Percentiles rank a stretch among this genome's conserved stretches.
These are phyloP conservation scores for Salinomyces thailandicus DNA, from an alignment of 2,329 filamentous ascomycete species.

Conservation along the genomic window DNA sequence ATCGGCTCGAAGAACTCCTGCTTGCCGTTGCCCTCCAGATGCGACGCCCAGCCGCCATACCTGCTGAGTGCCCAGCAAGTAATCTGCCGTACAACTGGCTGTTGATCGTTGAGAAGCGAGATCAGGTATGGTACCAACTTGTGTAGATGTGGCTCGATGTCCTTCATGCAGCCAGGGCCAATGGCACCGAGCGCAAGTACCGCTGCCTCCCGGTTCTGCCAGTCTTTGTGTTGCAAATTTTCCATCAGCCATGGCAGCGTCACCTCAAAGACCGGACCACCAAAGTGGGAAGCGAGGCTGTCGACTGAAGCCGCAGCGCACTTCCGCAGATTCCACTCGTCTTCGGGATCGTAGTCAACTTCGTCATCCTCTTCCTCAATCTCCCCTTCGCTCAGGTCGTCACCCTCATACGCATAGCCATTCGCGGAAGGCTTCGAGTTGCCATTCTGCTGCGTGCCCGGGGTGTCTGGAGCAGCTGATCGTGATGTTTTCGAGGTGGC, in stretches of 20 bases:
- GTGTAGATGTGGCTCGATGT: constrained; percentile 80
- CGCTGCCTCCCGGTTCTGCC: constrained; percentile 86
- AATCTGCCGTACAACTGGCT: constrained; percentile 89
- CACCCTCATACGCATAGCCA: constrained; percentile 36
- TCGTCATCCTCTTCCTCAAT: constrained; percentile 69
- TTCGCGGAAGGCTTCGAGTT: constrained; percentile 36
- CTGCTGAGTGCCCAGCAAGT: constrained; percentile 95
- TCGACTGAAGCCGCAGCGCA: constrained; percentile 93
- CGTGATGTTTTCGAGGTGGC: constrained; percentile 52
- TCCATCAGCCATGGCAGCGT: constrained; percentile 87
- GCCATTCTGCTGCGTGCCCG: constrained; percentile 43
- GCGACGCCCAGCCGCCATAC: constrained; percentile 86
- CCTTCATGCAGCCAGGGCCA: constrained; percentile 84
- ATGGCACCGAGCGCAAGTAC: constrained; percentile 91
- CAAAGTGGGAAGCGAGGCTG: constrained; percentile 85
- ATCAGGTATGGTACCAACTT: constrained; percentile 86
- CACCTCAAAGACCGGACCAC: constrained; percentile 75
- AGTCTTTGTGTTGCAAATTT: constrained; percentile 78
- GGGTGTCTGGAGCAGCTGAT: constrained; percentile 43
- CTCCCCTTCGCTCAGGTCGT: constrained; percentile 79
- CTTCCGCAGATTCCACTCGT: constrained; percentile 90
- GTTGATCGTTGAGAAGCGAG: constrained; percentile 68
- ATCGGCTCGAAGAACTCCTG: constrained; percentile 81
- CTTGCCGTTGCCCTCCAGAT: constrained; percentile 57
- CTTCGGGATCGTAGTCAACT: constrained; percentile 64